These are phyloP conservation scores for Conticribra guillardii DNA, from an alignment of 108 stramenopile species.

Conservation along the genomic window DNA sequence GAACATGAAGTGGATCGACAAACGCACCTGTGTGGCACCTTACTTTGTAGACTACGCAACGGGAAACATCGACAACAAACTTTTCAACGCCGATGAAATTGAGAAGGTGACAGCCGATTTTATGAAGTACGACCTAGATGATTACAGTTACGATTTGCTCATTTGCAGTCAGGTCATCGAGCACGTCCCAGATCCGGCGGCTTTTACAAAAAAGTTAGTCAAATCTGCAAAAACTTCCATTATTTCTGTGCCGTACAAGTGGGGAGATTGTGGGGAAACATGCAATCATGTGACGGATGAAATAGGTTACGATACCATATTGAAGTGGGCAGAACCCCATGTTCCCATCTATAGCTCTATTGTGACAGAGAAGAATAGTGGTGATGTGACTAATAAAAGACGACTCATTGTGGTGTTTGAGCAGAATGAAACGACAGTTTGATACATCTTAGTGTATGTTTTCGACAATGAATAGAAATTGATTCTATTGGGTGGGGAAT, in stretches of 20 bases:
- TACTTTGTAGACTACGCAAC: conserved; percentile 17
- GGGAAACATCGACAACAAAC: background rate
- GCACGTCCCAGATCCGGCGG: conserved; percentile 34
- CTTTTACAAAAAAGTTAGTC: conserved; percentile 39
- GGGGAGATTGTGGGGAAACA: conserved; percentile 23
- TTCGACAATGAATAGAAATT: too few relatives aligned
- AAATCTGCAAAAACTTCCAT: conserved; percentile 29
- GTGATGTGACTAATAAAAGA: background rate
- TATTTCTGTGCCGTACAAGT: conserved; percentile 37
- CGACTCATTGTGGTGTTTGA: conserved; percentile 13
- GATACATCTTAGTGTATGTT: too few relatives aligned
- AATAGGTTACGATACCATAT: conserved; percentile 15
- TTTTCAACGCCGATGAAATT: too few relatives aligned
- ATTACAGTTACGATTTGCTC: conserved; percentile 30
- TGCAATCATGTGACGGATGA: conserved; percentile 28
- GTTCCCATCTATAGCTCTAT: conserved; percentile 12
- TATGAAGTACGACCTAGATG: conserved; percentile 38
- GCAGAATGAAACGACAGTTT: too few relatives aligned
- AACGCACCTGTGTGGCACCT: conserved; percentile 36
- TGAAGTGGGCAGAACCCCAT: conserved; percentile 27
- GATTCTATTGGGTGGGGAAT: too few relatives aligned
- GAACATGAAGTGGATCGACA: conserved; percentile 30
- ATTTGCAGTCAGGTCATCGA: conserved; percentile 38
- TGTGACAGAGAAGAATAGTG: conserved; percentile 14
- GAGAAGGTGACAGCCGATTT: conserved; percentile 33